Evolutionary conservation across 1,284 basidiomycete species (phyloP).

Genomic region (Xerocomus minutiporus): DNA sequence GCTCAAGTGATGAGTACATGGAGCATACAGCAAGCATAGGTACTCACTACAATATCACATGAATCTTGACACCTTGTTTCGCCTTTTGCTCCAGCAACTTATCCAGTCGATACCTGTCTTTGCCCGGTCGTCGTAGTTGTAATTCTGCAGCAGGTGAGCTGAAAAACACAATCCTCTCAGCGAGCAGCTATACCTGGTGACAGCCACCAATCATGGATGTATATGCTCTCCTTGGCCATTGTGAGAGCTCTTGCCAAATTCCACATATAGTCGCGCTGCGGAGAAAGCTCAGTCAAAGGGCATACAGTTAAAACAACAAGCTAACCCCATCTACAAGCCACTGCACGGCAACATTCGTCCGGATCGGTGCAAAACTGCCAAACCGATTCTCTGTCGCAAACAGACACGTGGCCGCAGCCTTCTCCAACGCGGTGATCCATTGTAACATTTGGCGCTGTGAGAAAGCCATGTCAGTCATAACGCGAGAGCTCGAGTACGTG

Average conservation of each 20-base stretch:
- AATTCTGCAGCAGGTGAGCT: slow-evolving; percentile 52
- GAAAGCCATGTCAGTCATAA: slow-evolving; percentile 2
- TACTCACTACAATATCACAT: slow-evolving; percentile 87
- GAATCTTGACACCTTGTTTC: slow-evolving; percentile 93
- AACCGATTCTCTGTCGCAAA: slow-evolving; percentile 86
- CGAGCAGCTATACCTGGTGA: slow-evolving; percentile 57
- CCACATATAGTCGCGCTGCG: slow-evolving; percentile 93
- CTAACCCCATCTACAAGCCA: slow-evolving; percentile 98
- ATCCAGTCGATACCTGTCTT: slow-evolving; percentile 88
- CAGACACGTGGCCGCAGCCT: slow-evolving; percentile 71
- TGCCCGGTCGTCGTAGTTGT: slow-evolving; percentile 77
- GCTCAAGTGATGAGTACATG: slow-evolving; percentile 5
- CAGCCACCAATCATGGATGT: slow-evolving; percentile 96
- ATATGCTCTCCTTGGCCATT: slow-evolving; percentile 85
- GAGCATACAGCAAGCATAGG: not conserved
- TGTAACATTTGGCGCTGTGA: slow-evolving; percentile 90
- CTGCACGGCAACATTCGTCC: slow-evolving; percentile 90
- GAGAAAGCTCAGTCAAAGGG: not conserved
- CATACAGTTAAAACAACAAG: slow-evolving; percentile 10
- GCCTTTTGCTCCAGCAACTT: slow-evolving; percentile 88
- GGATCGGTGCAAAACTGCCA: slow-evolving; percentile 91
- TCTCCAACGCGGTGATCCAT: slow-evolving; percentile 92
- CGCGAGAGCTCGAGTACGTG: not conserved
- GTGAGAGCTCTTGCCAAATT: slow-evolving; percentile 92
- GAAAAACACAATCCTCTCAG: not conserved